Conservation (phyloP, 2,329 filamentous ascomycete genomes). For the Botryotinia globosa region DNA sequence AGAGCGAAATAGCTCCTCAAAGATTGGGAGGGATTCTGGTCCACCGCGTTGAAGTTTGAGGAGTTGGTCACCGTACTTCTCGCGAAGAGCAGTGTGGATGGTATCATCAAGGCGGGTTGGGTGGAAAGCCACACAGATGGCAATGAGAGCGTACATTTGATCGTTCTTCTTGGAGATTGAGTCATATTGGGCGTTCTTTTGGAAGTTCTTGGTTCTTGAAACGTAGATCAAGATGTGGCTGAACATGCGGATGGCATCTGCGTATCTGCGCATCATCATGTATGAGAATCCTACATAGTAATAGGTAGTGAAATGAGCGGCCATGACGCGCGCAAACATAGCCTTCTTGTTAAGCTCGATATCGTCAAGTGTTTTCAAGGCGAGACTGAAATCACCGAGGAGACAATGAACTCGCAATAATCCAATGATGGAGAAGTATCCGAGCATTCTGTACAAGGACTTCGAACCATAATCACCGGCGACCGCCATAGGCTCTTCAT, state of each 20-base stretch:
- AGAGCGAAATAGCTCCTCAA: slow-evolving; percentile 95
- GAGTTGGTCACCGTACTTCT: slow-evolving; percentile 99
- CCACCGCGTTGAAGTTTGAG: slow-evolving; percentile 94
- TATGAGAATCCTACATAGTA: slow-evolving; percentile 99
- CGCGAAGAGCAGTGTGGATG: slow-evolving; percentile 94
- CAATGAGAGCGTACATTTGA: slow-evolving; percentile 98
- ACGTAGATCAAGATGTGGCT: slow-evolving; percentile 99
- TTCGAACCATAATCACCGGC: slow-evolving; percentile 94
- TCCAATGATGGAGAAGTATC: slow-evolving; percentile 99
- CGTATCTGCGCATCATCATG: slow-evolving; percentile 99
- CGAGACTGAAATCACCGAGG: slow-evolving; percentile 95
- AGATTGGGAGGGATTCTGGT: slow-evolving; percentile 90
- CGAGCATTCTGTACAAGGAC: slow-evolving; percentile 95
- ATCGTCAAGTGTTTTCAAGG: slow-evolving; percentile 97
- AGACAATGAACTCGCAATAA: slow-evolving; percentile 94
- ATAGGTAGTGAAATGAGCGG: slow-evolving; percentile 98
- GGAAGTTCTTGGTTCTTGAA: slow-evolving; percentile 99
- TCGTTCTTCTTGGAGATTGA: slow-evolving; percentile 99
- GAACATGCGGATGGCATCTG: slow-evolving; percentile 99
- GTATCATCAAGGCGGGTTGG: slow-evolving; percentile 97
- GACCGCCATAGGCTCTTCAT: slow-evolving; percentile 82
- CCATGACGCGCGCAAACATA: slow-evolving; percentile 99
- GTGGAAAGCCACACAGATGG: slow-evolving; percentile 98
- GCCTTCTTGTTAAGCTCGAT: slow-evolving; percentile 99
- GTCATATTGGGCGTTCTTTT: slow-evolving; percentile 98